A percentile compares a stretch with the other conserved stretches of the same genome.
Evolutionary conservation across 192 early-diverging fungal genomes (phyloP).

Genomic region (Mortierella claussenii): DNA sequence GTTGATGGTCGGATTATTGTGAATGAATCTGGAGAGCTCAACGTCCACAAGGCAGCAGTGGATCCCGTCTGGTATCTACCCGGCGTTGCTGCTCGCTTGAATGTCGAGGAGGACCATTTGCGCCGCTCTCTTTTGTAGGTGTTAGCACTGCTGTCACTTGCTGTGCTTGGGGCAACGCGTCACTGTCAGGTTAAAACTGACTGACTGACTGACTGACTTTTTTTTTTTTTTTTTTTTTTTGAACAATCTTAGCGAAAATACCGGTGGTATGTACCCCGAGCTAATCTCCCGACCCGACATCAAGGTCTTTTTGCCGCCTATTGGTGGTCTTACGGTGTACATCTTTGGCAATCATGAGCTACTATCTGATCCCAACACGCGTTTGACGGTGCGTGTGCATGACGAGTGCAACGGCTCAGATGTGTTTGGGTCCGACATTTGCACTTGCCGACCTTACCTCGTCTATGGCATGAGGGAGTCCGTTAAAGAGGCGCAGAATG

Average conservation of each 20-base stretch:
- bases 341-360: constrained; percentile 90
- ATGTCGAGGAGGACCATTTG: constrained; percentile 84
- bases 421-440: constrained; percentile 89
- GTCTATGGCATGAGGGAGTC: constrained; percentile 92
- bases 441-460: constrained; percentile 85
- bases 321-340: constrained; percentile 92
- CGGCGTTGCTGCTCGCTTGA: constrained; percentile 89
- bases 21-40: constrained; percentile 81
- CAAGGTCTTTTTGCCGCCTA: constrained; percentile 94
- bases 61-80: constrained; percentile 97
- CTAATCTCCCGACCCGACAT: constrained; percentile 92
- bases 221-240: constrained; percentile 5
- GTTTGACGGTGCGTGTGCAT: constrained; percentile 88
- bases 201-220: too few relatives aligned
- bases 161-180: too few relatives aligned
- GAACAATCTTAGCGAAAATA: constrained; percentile 71
- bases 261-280: constrained; percentile 96
- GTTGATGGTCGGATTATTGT: constrained; percentile 89
- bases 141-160: too few relatives aligned
- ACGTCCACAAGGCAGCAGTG: constrained; percentile 91
- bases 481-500: constrained; percentile 88
- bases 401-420: constrained; percentile 97
- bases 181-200: too few relatives aligned
- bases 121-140: constrained; percentile 87
- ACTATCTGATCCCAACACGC: constrained; percentile 84